Base-by-base conservation (phyloP, 352 stramenopile species). In the Phytophthora ohioensis region DNA sequence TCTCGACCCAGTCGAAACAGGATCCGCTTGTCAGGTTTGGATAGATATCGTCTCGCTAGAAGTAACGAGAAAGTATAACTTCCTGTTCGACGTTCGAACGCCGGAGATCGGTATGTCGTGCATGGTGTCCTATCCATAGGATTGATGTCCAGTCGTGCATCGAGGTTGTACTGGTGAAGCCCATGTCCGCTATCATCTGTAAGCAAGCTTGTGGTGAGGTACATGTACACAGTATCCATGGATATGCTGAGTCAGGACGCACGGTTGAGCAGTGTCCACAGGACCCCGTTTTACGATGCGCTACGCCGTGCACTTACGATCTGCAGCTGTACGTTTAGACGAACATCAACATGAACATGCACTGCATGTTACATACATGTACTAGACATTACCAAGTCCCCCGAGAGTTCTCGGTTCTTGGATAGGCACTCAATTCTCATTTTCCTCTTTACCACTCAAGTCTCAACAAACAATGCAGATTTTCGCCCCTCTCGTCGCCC, bases 381-480 rank as follows among this genome's bases (percentile, higher is more conserved):
- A 21, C 21, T 21, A 21, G 21, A 21, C 21, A 21, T 36, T 8
- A 32, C 6, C 15, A 31, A 57, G 34, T 34, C 51, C 32, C 5
- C 34, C 10, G 27, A 21, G 27, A 21, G 21, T 12, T 42, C 36
- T 12, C 12, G 30, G 38, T 46, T 57, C 21, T 57, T 47, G 36
- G 38, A 49, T 62, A 47, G 48, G 17, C 12, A 38, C 41, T 68
- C 64, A 72, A 42, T 72, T 72, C 38, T 13, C 6, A 30, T 62
- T 67, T 62, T 46, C n/a, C 35, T 45, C n/a, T 31, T 43, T 7
- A 11, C 30, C 30, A 49, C 54, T 43, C 47, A 46, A 62, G 11
- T 51, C 42, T 52, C 45, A 10, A 30, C 48, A 3, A 27, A 57
- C n/a, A 13, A 71, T 67, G 64, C 64, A 53, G 35, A 52, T 65